These are phyloP conservation scores for Solanum chiquidenum DNA, from an alignment of 257 asterid species.

Conservation along the genomic window DNA sequence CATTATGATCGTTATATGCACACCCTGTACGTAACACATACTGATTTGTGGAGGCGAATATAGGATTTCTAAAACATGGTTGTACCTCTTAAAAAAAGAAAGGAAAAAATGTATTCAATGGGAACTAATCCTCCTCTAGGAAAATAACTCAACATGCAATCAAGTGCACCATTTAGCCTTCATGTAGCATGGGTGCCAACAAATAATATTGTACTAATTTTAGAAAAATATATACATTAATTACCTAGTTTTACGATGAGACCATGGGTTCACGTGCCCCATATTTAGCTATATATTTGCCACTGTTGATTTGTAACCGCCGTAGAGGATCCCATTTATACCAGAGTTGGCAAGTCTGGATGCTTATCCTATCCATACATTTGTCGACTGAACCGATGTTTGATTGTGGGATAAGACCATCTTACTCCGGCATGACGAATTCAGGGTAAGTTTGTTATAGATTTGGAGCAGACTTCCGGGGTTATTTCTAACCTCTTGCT, in stretches of 20 bases:
- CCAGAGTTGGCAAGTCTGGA: neutral
- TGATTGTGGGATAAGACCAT: neutral
- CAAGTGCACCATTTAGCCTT: neutral
- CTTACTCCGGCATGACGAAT: neutral
- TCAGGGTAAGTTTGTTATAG: neutral
- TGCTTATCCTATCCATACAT: neutral
- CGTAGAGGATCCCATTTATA: neutral
- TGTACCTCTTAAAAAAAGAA: neutral
- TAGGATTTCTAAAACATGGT: neutral
- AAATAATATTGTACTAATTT: neutral
- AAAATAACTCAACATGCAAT: neutral
- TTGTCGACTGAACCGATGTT: neutral
- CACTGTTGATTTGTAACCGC: neutral
- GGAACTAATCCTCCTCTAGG: neutral
- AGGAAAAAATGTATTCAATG: neutral
- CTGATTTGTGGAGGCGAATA: neutral
- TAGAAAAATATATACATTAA: neutral
- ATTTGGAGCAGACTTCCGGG: neutral
- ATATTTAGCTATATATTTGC: neutral
- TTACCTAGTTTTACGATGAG: neutral
- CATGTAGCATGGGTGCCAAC: neutral
- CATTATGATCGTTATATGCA: neutral
- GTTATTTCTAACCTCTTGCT: neutral
- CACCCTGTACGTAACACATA: neutral
- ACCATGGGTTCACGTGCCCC: neutral